Evolutionary conservation across 164 flowering plant species (phyloP), one percentile per base, ranked within the genome.

Genomic region (Piper longum): DNA sequence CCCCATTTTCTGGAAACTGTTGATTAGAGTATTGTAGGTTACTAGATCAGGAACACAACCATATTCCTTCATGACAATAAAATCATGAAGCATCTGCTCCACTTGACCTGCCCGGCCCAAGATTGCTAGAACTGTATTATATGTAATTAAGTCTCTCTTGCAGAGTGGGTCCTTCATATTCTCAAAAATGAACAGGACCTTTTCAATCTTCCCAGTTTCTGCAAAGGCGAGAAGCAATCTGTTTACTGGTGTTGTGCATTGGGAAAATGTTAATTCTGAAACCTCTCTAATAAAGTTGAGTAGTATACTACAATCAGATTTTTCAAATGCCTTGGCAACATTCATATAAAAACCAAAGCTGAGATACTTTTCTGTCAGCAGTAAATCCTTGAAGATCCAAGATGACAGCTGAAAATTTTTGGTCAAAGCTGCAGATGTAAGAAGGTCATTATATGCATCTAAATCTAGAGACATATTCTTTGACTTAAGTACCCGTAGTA

Each of bases 11-110:
- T 78, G 70, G 62, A 83, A 74, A 72, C 76, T 73, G 72, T 83
- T 87, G 42, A 92, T 61, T 64, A 88, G 60, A n/a, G 96, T 88
- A 67, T 88, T 89, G 59, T 83, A 92, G 3, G 96, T 71, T 57
- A 89, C 59, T 7, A 85, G 63, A 80, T 92, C 91, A 26, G 96
- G 91, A 62, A 36, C 56, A 54, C 81, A 61, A 41, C 75, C 71
- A 43, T 68, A 75, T 65, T 76, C 81, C 63, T 82, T 83, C 90
- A 92, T 86, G 57, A 76, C 73, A 41, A 72, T 68, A 74, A 87
- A 92, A 63, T 72, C 76, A 60, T 44, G 63, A 6, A 89, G 80
- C 93, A 89, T 81, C 65, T 85, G 87, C 76, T 88, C 79, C 11
- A 84, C 62, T 52, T 71, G 70, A 41, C 96, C 89, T 16, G 73